Base-by-base conservation (phyloP, 495 filamentous ascomycete species). In the Aspergillus taichungensis region DNA sequence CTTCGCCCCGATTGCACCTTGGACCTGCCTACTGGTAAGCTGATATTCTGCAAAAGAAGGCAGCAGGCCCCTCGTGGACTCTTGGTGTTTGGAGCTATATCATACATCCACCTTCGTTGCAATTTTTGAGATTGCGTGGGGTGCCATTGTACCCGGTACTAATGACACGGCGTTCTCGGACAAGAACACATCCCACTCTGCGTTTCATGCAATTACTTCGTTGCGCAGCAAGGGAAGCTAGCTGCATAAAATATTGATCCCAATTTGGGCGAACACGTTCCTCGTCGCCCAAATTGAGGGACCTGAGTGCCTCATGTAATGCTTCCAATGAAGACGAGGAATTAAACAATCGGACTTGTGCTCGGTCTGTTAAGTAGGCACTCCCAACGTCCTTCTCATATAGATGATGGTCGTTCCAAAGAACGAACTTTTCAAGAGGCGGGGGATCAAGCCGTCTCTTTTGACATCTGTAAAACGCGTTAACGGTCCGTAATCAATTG, bases 121-220 rank as follows among this genome's bases (percentile, higher is more conserved):
- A 98, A 56, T 98, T 98, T 42, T 60, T 72, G 48, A 96, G 67
- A 37, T 88, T 79, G 34, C 92, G 73, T 3, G 92, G 89, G 8
- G 92, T 96, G 31, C 92, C 92, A 64, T 98, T 98, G 62, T 98
- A 98, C n/a, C 92, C 92, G 0, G 92, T 97, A 51, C 83, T 85
- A 34, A 97, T 88, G 45, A 98, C 92, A 46, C 89, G 75, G 48
- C 80, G 81, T 50, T 88, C 84, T 52, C 88, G 74, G 6, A 96
- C 88, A n/a, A 98, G 72, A 6, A 98, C 92, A 66, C 88, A 94
- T 6, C 92, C 92, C 14, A 98, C 92, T 44, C 90, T 79, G 27
- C 92, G 76, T 68, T 96, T 95, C 92, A 98, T 98, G 69, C 92
- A 98, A 61, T 98, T 98, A 62, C 83, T 86, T 51, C 92, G 76